phyloP scores from a whole-genome alignment of 257 asterid genomes.

The Coffea canephora region DNA sequence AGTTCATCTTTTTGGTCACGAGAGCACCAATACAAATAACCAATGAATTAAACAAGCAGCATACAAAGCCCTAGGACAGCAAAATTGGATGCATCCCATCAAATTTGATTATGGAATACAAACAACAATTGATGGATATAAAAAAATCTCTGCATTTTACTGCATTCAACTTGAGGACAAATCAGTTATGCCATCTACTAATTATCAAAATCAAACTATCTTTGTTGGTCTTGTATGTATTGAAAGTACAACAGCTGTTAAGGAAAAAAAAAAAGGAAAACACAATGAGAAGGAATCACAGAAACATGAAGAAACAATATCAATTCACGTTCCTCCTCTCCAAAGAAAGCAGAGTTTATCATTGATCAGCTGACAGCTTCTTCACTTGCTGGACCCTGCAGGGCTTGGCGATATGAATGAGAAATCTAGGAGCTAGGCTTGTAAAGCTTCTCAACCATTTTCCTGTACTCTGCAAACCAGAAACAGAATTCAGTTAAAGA shows the following conservation, averaged over 20 bases:
- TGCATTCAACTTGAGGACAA: background rate
- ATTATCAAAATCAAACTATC: background rate
- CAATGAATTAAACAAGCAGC: no score
- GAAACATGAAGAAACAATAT: constrained; percentile 2
- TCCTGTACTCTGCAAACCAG: constrained; percentile 35
- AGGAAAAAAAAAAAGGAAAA: background rate
- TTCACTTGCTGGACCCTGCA: background rate
- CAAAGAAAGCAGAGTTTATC: background rate
- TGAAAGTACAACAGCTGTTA: background rate
- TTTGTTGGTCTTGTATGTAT: background rate
- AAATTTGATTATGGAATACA: no score
- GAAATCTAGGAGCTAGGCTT: constrained; percentile 29
- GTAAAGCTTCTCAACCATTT: constrained; percentile 45
- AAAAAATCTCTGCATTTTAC: background rate
- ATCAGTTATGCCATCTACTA: background rate
- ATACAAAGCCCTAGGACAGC: no score
- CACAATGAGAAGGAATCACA: background rate
- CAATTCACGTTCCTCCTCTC: constrained; percentile 5
- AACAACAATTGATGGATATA: background rate
- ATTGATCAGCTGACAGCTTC: background rate
- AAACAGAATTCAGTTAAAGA: no score
- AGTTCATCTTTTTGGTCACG: no score
- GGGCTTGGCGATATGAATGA: background rate
- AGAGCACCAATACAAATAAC: no score
- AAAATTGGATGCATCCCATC: no score